phyloP scores from a whole-genome alignment of 2,329 filamentous ascomycete species.

The Ophiognomonia clavigignenti-juglandacearum region DNA sequence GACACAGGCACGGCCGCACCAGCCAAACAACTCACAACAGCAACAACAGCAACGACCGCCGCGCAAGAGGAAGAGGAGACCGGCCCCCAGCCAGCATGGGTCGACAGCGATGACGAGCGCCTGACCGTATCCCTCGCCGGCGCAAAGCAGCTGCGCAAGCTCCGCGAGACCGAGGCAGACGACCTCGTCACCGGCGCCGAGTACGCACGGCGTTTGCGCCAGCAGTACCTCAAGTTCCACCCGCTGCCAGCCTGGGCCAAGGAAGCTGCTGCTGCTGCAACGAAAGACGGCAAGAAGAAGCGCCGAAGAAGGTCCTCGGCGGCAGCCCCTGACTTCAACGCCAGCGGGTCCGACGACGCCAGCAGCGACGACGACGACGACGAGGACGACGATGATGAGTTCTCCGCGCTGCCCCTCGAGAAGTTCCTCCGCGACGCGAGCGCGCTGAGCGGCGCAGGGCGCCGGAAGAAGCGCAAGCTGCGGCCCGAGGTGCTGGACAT shows the following conservation, averaged over 20 bases:
- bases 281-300: slow-evolving; percentile 44
- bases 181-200: slow-evolving; percentile 83
- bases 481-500: slow-evolving; percentile 88
- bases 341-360: too few species aligned
- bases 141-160: slow-evolving; percentile 71
- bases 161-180: slow-evolving; percentile 75
- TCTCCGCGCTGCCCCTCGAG: slow-evolving; percentile 72
- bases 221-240: slow-evolving; percentile 64
- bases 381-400: slow-evolving; percentile 47
- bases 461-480: slow-evolving; percentile 61
- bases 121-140: slow-evolving; percentile 77
- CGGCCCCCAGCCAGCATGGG: slow-evolving; percentile 64
- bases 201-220: slow-evolving; percentile 74
- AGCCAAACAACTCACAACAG: slow-evolving; percentile 25
- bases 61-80: slow-evolving; percentile 16
- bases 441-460: slow-evolving; percentile 52
- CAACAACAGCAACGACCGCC: too few species aligned
- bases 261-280: slow-evolving; percentile 41
- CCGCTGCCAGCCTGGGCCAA: slow-evolving; percentile 57
- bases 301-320: slow-evolving; percentile 47
- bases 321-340: slow-evolving; percentile 28
- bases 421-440: slow-evolving; percentile 72
- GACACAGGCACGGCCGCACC: slow-evolving; percentile 56
- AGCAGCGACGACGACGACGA: slow-evolving; percentile 24
- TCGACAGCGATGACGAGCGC: slow-evolving; percentile 93